Evolutionary conservation across 176 grass and related monocot genomes (phyloP).

Genomic region (Hordeum marinum): DNA sequence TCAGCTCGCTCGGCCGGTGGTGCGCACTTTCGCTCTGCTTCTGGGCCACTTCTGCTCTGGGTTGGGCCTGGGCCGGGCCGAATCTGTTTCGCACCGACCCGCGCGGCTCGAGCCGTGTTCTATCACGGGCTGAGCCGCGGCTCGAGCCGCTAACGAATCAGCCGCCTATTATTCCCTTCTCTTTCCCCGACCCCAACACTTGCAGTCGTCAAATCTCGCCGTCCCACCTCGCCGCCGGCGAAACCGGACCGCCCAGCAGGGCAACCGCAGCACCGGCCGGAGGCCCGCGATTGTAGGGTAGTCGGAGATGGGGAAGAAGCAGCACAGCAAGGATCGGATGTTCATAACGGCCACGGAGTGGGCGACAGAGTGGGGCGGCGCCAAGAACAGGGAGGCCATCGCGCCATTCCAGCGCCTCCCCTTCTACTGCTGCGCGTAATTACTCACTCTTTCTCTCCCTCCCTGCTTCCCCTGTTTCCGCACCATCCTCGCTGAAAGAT

Average conservation of each 20-base stretch:
- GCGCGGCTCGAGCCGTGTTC: constrained; percentile 3
- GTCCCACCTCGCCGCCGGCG: constrained; percentile 23
- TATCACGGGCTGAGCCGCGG: constrained; percentile 16
- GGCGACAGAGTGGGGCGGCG: constrained; percentile 97
- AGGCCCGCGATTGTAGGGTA: background rate
- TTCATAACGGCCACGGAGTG: constrained; percentile 95
- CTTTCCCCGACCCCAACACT: constrained; percentile 5
- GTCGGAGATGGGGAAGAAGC: constrained; percentile 93
- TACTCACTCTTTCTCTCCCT: background rate
- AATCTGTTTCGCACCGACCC: constrained; percentile 15
- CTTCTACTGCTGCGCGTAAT: constrained; percentile 97
- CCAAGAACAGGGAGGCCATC: constrained; percentile 69
- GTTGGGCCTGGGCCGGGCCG: background rate
- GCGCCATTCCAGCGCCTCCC: constrained; percentile 83
- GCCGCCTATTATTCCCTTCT: constrained; percentile 3
- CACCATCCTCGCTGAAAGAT: background rate
- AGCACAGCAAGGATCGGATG: constrained; percentile 99
- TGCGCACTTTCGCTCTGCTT: background rate
- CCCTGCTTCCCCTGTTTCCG: background rate
- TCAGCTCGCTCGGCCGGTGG: background rate
- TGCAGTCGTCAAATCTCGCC: constrained; percentile 22
- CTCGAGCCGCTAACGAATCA: background rate
- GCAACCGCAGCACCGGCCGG: background rate
- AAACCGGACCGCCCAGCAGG: background rate
- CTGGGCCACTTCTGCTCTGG: background rate